Evolutionary conservation across 768 basidiomycete genomes (phyloP).

Genomic region (Coprinopsis sp.): DNA sequence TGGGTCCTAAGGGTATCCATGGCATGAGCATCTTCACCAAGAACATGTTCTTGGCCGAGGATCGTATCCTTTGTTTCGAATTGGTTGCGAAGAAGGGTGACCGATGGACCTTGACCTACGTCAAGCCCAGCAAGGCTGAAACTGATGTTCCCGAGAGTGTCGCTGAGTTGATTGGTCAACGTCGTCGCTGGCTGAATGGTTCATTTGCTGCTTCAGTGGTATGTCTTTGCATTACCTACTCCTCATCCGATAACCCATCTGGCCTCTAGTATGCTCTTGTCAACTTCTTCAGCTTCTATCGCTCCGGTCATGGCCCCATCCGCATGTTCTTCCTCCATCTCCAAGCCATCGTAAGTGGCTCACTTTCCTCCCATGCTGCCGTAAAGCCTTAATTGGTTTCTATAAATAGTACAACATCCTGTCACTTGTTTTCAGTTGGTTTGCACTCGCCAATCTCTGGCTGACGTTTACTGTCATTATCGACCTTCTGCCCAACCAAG

Average conservation of each 20-base stretch:
- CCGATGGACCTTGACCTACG: constrained; percentile 82
- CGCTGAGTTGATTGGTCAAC: constrained; percentile 88
- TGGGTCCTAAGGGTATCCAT: constrained; percentile 90
- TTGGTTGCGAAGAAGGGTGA: constrained; percentile 87
- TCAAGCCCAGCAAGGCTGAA: constrained; percentile 94
- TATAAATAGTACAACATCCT: constrained; percentile 71
- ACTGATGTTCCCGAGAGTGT: constrained; percentile 94
- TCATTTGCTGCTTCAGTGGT: constrained; percentile 78
- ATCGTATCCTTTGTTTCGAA: constrained; percentile 97
- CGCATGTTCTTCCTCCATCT: constrained; percentile 97
- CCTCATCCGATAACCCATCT: background rate
- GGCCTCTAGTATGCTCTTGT: constrained; percentile 64
- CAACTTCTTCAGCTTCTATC: constrained; percentile 88
- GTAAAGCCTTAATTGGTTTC: background rate
- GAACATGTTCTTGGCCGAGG: constrained; percentile 80
- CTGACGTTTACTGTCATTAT: constrained; percentile 95
- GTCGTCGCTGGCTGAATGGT: constrained; percentile 95
- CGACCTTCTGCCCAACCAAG: constrained; percentile 63
- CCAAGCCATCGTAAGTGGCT: constrained; percentile 71
- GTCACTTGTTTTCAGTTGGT: constrained; percentile 87
- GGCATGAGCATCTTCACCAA: constrained; percentile 98
- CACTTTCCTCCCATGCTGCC: background rate
- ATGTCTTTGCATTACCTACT: background rate
- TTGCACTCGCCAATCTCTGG: constrained; percentile 89
- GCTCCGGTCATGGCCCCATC: constrained; percentile 79